These are phyloP conservation scores for Kwoniella dejecticola DNA, from an alignment of 768 basidiomycete genomes.

Conservation along the genomic window DNA sequence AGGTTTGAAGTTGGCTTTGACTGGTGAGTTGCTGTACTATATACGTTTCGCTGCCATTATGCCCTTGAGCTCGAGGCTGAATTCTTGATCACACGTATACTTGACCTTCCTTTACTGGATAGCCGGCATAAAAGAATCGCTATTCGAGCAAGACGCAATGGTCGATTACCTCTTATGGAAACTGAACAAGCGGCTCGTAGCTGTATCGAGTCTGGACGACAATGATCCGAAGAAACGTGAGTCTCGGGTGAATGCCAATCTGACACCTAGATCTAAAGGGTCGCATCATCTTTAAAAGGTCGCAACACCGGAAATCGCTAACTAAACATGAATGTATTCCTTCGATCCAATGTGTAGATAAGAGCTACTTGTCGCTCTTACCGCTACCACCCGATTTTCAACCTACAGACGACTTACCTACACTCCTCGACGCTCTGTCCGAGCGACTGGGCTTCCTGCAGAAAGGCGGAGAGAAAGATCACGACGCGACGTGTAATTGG, in stretches of 20 bases:
- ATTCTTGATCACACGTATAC: no score
- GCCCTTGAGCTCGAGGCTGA: no score
- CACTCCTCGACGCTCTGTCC: conserved; percentile 72
- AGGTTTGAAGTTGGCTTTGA: conserved; percentile 88
- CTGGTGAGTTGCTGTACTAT: conserved; percentile 62
- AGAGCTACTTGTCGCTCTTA: conserved; percentile 28
- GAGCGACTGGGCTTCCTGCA: conserved; percentile 77
- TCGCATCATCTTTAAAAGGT: no score
- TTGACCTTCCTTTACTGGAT: no score
- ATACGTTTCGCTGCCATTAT: no score
- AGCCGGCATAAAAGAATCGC: conserved; percentile 79
- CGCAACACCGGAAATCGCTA: no score
- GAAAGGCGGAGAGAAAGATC: conserved; percentile 73
- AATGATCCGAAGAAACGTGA: conserved; percentile 39
- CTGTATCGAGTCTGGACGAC: conserved; percentile 25
- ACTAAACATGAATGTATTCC: no score
- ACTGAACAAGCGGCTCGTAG: conserved; percentile 63
- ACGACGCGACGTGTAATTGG: conserved; percentile 71
- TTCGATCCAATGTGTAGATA: conserved; percentile 15
- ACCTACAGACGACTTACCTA: conserved; percentile 66
- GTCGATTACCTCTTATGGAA: conserved; percentile 84
- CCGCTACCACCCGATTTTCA: conserved; percentile 60
- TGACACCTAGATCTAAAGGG: no score
- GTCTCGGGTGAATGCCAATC: conserved; percentile 51
- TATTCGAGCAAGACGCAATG: conserved; percentile 81